Conservation (phyloP, 1,284 basidiomycete species). For the Coniferiporia weirii region DNA sequence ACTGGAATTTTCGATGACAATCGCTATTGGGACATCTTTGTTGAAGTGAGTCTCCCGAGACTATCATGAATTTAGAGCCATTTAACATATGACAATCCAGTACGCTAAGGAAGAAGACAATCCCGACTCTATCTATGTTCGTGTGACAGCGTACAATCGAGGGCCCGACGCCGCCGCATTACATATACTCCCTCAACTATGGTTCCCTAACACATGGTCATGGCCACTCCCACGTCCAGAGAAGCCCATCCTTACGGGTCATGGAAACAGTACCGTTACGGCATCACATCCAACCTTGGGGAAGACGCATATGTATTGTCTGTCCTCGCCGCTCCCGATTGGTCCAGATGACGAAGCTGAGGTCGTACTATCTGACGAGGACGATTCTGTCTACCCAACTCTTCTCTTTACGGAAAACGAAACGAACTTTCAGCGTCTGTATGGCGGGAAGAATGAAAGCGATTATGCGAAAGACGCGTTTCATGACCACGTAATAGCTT, state of each 20-base stretch:
- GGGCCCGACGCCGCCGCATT: conserved; percentile 94
- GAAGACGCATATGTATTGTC: conserved; percentile 80
- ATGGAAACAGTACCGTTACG: conserved; percentile 62
- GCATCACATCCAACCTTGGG: conserved; percentile 72
- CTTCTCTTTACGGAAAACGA: conserved; percentile 95
- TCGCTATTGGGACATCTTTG: conserved; percentile 96
- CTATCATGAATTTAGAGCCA: conserved; percentile 17
- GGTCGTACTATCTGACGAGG: conserved; percentile 51
- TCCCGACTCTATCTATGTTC: conserved; percentile 83
- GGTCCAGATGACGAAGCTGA: conserved; percentile 44
- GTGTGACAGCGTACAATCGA: conserved; percentile 95
- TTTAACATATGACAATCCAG: conserved; percentile 36
- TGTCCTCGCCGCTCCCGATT: conserved; percentile 86
- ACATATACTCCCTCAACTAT: conserved; percentile 92
- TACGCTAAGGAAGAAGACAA: conserved; percentile 97
- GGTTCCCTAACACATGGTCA: conserved; percentile 98
- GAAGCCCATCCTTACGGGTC: conserved; percentile 66
- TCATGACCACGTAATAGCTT: conserved; percentile 91
- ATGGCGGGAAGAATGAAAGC: conserved; percentile 79
- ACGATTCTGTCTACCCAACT: conserved; percentile 68
- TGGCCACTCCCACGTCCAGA: conserved; percentile 83
- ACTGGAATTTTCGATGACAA: conserved; percentile 91
- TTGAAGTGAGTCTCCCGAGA: conserved; percentile 60
- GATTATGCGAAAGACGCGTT: conserved; percentile 96
- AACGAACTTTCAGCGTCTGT: conserved; percentile 91